These are phyloP conservation scores for Lotus japonicus DNA, from an alignment of 306 rosid species.

Conservation along the genomic window DNA sequence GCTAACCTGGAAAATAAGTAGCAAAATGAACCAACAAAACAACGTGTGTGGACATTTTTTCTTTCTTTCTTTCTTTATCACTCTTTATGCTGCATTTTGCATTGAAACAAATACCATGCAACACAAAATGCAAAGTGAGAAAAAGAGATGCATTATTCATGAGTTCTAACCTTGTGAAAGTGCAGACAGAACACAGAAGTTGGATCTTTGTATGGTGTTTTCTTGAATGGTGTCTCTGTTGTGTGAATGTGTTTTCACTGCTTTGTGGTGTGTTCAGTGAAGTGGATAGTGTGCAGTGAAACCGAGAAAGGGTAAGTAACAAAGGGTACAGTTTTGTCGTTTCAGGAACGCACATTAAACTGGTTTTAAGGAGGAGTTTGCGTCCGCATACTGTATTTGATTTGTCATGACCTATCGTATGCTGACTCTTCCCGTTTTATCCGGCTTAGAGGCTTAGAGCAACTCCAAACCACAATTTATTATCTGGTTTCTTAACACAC, in stretches of 20 bases:
- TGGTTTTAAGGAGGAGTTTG: conserved; percentile 20
- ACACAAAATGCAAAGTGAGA: neutral
- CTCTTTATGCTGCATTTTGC: conserved; percentile 27
- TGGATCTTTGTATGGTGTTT: too few species aligned
- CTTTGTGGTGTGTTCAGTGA: neutral
- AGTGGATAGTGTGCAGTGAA: neutral
- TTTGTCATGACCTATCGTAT: neutral
- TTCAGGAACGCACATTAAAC: neutral
- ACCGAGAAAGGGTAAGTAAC: neutral
- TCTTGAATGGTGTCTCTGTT: neutral
- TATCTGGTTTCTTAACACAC: too few species aligned
- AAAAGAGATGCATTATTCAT: neutral
- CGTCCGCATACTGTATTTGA: conserved; percentile 24
- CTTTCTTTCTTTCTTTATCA: too few species aligned
- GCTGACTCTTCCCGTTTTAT: neutral
- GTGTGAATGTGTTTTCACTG: neutral
- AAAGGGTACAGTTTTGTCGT: conserved; percentile 25
- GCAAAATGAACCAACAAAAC: neutral
- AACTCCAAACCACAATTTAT: too few species aligned
- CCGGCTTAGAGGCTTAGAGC: too few species aligned
- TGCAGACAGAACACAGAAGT: neutral
- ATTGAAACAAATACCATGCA: neutral
- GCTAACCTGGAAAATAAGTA: too few species aligned
- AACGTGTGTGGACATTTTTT: too few species aligned
- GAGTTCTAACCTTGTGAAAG: conserved; percentile 14